These are phyloP conservation scores for Fraxinus xanthoxyloides DNA, from an alignment of 305 asterid genomes.

Conservation along the genomic window DNA sequence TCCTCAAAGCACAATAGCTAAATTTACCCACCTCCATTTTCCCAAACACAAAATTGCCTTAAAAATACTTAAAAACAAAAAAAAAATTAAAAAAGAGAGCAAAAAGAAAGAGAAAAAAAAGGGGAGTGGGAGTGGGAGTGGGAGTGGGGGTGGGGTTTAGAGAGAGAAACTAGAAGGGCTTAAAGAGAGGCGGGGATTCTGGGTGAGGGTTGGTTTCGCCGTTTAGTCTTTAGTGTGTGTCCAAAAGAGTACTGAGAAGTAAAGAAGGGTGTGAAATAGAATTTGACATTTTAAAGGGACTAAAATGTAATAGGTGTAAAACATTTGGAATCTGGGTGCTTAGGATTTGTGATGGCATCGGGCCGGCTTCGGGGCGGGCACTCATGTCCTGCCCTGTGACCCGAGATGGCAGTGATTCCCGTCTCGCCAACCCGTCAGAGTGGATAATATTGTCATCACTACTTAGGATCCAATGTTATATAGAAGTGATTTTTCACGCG, in stretches of 20 bases:
- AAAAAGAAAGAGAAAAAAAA: not conserved
- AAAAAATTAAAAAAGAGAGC: not conserved
- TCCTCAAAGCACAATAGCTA: not conserved
- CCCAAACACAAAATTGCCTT: not conserved
- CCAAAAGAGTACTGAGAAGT: constrained; percentile 17
- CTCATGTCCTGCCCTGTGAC: too few species aligned
- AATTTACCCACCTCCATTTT: constrained; percentile 18
- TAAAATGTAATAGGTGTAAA: constrained; percentile 14
- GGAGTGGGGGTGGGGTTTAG: not conserved
- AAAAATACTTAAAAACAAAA: not conserved
- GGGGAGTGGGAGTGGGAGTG: too few species aligned
- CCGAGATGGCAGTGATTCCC: too few species aligned
- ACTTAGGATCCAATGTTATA: too few species aligned
- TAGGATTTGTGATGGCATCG: too few species aligned
- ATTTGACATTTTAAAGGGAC: constrained; percentile 7
- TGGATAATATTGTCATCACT: too few species aligned
- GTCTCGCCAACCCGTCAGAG: too few species aligned
- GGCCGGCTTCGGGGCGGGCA: too few species aligned
- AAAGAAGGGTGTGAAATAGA: constrained; percentile 19
- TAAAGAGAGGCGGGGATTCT: too few species aligned
- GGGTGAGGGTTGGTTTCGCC: constrained; percentile 22
- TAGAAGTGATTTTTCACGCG: too few species aligned
- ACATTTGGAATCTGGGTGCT: not conserved
- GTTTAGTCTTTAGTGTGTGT: constrained; percentile 18
- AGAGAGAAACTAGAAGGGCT: constrained; percentile 22